phyloP scores from a whole-genome alignment of 192 early-diverging fungal species.

The Linnemannia hyalina region DNA sequence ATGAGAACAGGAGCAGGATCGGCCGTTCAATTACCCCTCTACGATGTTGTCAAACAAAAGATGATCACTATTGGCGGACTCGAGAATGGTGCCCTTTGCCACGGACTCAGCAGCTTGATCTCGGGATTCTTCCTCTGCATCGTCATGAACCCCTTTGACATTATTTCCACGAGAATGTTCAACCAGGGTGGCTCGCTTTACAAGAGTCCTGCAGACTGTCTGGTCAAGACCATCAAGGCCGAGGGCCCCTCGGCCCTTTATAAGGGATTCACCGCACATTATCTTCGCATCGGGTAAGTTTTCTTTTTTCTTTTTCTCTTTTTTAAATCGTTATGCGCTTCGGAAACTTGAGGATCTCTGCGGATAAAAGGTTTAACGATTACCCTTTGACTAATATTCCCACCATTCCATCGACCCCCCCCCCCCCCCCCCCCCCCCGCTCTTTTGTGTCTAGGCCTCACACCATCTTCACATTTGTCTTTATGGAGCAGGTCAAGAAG shows the following conservation, averaged over 20 bases:
- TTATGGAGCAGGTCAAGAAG: constrained; percentile 50
- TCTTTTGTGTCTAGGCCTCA: constrained; percentile 26
- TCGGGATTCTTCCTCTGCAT: constrained; percentile 88
- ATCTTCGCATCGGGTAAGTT: constrained; percentile 87
- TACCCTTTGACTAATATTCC: constrained; percentile 13
- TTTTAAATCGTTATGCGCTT: neutral
- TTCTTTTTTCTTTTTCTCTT: neutral
- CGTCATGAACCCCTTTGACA: constrained; percentile 98
- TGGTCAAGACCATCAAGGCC: constrained; percentile 83
- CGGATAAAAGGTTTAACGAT: constrained; percentile 19
- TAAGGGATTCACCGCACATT: constrained; percentile 95
- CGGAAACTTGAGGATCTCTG: constrained; percentile 9
- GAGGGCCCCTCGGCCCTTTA: constrained; percentile 90
- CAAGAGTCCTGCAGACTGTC: constrained; percentile 85
- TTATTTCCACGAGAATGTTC: constrained; percentile 95
- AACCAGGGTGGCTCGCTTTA: constrained; percentile 90
- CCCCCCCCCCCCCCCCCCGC: neutral
- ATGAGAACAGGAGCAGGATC: constrained; percentile 89
- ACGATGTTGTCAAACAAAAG: constrained; percentile 83
- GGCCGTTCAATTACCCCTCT: constrained; percentile 90
- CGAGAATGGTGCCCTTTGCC: constrained; percentile 73
- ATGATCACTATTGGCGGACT: constrained; percentile 70
- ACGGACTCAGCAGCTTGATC: constrained; percentile 82
- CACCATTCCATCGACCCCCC: neutral
- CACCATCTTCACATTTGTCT: constrained; percentile 46